phyloP scores from a whole-genome alignment of 805 yeast genomes.

The Cyberlindnera suaveolens region DNA sequence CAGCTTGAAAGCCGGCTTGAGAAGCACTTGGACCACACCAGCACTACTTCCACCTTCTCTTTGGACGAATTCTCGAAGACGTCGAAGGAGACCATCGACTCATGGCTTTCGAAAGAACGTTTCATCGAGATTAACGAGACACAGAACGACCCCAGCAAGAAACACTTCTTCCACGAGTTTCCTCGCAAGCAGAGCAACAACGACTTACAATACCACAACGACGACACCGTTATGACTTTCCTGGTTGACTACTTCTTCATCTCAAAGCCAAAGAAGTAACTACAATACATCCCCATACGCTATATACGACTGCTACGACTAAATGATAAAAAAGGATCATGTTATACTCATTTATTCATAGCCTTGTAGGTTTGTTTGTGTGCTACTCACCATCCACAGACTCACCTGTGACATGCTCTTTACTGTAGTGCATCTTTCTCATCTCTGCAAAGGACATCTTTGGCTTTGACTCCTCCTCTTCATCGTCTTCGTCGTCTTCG shows the following conservation, averaged over 20 bases:
- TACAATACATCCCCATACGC: too few species aligned
- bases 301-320: too few species aligned
- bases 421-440: slow-evolving; percentile 20
- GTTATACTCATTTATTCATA: too few species aligned
- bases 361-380: too few species aligned
- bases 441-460: slow-evolving; percentile 25
- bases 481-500: slow-evolving; percentile 13
- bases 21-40: slow-evolving; percentile 5
- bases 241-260: slow-evolving; percentile 21
- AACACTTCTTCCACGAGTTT: slow-evolving; percentile 22
- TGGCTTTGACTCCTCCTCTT: slow-evolving; percentile 30
- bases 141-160: slow-evolving; percentile 13
- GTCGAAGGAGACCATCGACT: background rate
- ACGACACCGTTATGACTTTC: slow-evolving; percentile 22
- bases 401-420: slow-evolving; percentile 9
- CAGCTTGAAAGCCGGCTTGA: slow-evolving; percentile 17
- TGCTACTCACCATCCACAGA: too few species aligned
- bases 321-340: too few species aligned
- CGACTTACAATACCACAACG: slow-evolving; percentile 24
- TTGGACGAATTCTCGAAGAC: background rate
- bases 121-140: slow-evolving; percentile 9
- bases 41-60: background rate
- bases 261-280: slow-evolving; percentile 1
- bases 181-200: slow-evolving; percentile 23
- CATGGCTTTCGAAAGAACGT: slow-evolving; percentile 10